Base-by-base conservation (phyloP, 1,284 basidiomycete genomes). In the Vanrija pseudolonga region DNA sequence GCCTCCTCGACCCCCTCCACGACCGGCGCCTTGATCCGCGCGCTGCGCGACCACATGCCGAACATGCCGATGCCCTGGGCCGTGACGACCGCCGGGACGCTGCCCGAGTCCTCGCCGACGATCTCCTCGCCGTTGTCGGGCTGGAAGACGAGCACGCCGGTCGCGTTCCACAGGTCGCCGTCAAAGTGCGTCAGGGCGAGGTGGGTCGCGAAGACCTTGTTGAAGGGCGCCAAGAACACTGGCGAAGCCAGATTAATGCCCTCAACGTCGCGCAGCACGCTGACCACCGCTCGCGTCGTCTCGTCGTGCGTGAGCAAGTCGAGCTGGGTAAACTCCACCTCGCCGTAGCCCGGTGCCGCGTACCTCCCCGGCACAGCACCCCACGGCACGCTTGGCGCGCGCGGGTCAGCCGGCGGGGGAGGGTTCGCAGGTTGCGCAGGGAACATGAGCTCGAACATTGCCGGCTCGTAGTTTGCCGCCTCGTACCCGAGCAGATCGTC, bases 101-200 rank as follows among this genome's bases (percentile, higher is more conserved):
- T 38, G 12, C 17, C 9, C n/a, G 20, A 17, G n/a, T 40, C n/a
- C 19, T n/a, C 7, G 6, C 32, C 41, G 19, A 43, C 41, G 18
- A 44, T n/a, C 6, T 15, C 36, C n/a, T n/a, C 28, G 3, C 32
- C 48, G 8, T 46, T 28, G 14, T 55, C 32, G 15, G 19, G 36
- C 18, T 36, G 36, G 8, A 18, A 15, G 15, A 20, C 41, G 5
- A 42, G 23, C 18, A 28, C 11, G n/a, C 11, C 11, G 9, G 45
- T 47, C 36, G 32, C 45, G 38, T 50, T 55, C 37, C 28, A 49
- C 38, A 26, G 36, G 23, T 22, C 22, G 18, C 59, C 59, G 46
- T 65, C 61, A 32, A 53, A 56, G 49, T 65, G 65, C 18, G 56
- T 60, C 36, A 68, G 62, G 12, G 62, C 38, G 20, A 67, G 45